Base-by-base conservation (phyloP, 768 basidiomycete genomes). In the Paxillus ammoniavirescens region DNA sequence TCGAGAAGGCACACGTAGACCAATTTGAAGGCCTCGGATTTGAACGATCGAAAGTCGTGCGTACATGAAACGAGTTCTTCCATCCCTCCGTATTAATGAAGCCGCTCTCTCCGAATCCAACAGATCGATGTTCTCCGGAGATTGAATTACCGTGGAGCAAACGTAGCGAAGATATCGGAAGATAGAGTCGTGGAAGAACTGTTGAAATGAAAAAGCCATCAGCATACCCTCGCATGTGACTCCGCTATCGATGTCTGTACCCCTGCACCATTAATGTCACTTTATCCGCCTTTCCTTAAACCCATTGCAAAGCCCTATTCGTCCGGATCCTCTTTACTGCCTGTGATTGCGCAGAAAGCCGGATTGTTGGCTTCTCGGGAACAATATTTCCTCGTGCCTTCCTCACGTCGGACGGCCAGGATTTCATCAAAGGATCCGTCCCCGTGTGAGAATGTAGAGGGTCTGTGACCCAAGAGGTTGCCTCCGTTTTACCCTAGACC, bases 121-220 rank as follows among this genome's bases (percentile, higher is more conserved):
- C 49, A 94, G 91, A 91, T 95, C 55, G 93, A 93, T 65, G 89
- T 87, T n/a, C 79, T 96, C 55, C 82, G 88, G 59, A 78, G 91
- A 63, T 66, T 95, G 66, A 95, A 96, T 69, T 96, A 96, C 73
- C 84, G 93, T 8, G 84, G 93, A 23, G 74, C 82, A 15, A 94
- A 93, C 65, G 84, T 88, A 43, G 77, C 84, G 13, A 86, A 88
- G 70, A 89, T 92, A 68, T 71, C 82, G 40, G 91, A 93, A 63
- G 92, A 94, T 65, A 81, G 85, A 66, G 77, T 94, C 40, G 87
- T 95, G 23, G 90, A 94, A 71, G 91, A 93, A 72, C 76, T 94
- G 57, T 74, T 95, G 72, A 89, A 88, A 64, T 80, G 60, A 75
- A 55, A 60, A 44, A 33, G 49, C 41, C 57, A 45, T 58, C 61